A percentile compares a stretch with the other conserved stretches of the same genome.
Evolutionary conservation across 257 asterid genomes (phyloP).

Genomic region (Forsythia viridissima): DNA sequence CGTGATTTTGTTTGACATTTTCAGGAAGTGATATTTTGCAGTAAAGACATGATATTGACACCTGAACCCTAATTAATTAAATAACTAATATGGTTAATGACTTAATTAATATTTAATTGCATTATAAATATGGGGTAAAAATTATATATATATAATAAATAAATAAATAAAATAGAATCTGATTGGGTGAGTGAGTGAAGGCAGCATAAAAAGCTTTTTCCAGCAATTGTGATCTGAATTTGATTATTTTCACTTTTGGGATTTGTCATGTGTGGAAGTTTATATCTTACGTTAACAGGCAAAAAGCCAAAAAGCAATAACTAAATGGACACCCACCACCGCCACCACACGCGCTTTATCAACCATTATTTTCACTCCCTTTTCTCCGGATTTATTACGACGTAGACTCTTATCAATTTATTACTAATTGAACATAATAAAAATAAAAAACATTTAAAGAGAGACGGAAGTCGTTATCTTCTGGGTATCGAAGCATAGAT

Average conservation of each 20-base stretch:
- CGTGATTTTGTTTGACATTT: neutral
- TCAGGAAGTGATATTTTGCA: neutral
- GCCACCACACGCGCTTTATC: slow-evolving; percentile 22
- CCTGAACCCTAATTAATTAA: neutral
- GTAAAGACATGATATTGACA: neutral
- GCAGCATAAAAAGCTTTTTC: neutral
- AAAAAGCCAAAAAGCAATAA: slow-evolving; percentile 28
- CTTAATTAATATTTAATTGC: too few species aligned
- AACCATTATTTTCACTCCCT: neutral
- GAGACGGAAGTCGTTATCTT: too few species aligned
- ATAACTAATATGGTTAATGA: neutral
- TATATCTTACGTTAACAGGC: slow-evolving; percentile 43
- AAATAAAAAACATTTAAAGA: neutral
- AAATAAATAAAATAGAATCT: neutral
- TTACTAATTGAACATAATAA: too few species aligned
- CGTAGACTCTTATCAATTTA: neutral
- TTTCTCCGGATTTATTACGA: neutral
- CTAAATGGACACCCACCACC: slow-evolving; percentile 40
- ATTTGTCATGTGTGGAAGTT: slow-evolving; percentile 45
- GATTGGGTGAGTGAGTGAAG: neutral
- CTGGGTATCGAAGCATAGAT: too few species aligned
- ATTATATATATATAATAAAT: too few species aligned
- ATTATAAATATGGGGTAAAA: too few species aligned
- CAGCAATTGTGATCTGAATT: slow-evolving; percentile 30
- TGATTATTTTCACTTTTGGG: slow-evolving; percentile 36